Base-by-base conservation (phyloP, 148 eudicot genomes). In the Diospyros kaki region DNA sequence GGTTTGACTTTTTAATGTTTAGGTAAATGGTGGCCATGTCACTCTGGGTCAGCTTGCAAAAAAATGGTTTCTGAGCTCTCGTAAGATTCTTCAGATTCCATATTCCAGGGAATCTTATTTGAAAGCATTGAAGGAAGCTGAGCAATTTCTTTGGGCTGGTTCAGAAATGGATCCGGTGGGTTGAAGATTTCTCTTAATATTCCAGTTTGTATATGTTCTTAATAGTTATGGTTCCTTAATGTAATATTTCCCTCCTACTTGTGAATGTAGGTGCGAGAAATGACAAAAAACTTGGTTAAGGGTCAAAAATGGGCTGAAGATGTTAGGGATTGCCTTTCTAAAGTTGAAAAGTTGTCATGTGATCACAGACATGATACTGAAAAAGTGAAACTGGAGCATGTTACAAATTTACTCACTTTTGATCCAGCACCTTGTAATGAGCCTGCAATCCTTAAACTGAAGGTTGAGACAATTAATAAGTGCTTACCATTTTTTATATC, bases 111-210 rank as follows among this genome's bases (percentile, higher is more conserved):
- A 74, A 44, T 85, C 86, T 71, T 96, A 87, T 86, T 83, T 64
- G 54, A 83, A 75, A 79, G 87, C 90, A 76, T 72, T 93, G 73
- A 90, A 87, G 83, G 90, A 89, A 85, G 98, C 98, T 40, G 90
- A 89, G 67, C 94, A 96, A 72, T 96, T 91, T 85, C 89, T 96
- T 80, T 96, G 99, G 99, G 99, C 97, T 80, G 98, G 99, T 80
- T 58, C 87, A 63, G 97, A 96, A 83, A 96, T 96, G 98, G 93
- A 93, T 83, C 79, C 86, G 75, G 99, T 94, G 69, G 91, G 96
- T 51, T 73, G 74, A 15, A 39, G 46, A 28, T 45, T 60, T 71
- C 9, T 55, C 38, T 9, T 10, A 28, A 7, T 46, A 64, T 3
- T 17, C 17, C 45, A 12, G 65, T 6, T 8, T 18, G 2, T 75